These are phyloP conservation scores for Moricandia arvensis DNA, from an alignment of 345 rosid genomes.

Conservation along the genomic window DNA sequence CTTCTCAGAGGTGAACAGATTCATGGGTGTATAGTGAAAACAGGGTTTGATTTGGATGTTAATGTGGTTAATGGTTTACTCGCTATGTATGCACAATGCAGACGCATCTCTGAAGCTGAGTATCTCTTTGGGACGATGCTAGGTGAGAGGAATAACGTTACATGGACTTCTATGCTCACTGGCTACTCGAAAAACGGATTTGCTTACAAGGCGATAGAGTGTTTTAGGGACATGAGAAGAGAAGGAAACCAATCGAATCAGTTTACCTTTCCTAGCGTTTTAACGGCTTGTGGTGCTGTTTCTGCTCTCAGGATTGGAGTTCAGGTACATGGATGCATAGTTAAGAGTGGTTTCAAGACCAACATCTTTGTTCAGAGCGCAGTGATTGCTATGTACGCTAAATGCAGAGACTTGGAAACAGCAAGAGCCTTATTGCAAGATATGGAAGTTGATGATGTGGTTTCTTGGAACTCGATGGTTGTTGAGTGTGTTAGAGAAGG, in stretches of 20 bases:
- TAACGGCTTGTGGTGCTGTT: slow-evolving; percentile 67
- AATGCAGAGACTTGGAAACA: slow-evolving; percentile 60
- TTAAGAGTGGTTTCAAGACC: slow-evolving; percentile 62
- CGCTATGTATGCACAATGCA: slow-evolving; percentile 77
- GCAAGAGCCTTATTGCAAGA: slow-evolving; percentile 51
- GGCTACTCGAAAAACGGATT: slow-evolving; percentile 67
- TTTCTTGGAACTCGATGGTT: slow-evolving; percentile 86
- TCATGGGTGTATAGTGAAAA: slow-evolving; percentile 65
- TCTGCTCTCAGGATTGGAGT: slow-evolving; percentile 52
- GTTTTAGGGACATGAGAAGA: slow-evolving; percentile 57
- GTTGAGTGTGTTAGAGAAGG: slow-evolving; percentile 74
- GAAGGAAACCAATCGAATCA: slow-evolving; percentile 66
- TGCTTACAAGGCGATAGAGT: slow-evolving; percentile 56
- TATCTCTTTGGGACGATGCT: slow-evolving; percentile 47
- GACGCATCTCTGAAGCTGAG: slow-evolving; percentile 67
- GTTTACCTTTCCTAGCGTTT: slow-evolving; percentile 72
- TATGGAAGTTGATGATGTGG: slow-evolving; percentile 57
- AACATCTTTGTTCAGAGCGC: slow-evolving; percentile 77
- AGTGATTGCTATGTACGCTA: slow-evolving; percentile 80
- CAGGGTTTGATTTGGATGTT: slow-evolving; percentile 49
- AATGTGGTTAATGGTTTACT: slow-evolving; percentile 75
- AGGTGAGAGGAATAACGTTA: slow-evolving; percentile 51
- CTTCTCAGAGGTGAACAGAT: slow-evolving; percentile 64
- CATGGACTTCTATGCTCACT: slow-evolving; percentile 89
- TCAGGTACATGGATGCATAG: slow-evolving; percentile 70